Evolutionary conservation across 495 filamentous ascomycete species (phyloP).

Genomic region (Penicillium odoratum): DNA sequence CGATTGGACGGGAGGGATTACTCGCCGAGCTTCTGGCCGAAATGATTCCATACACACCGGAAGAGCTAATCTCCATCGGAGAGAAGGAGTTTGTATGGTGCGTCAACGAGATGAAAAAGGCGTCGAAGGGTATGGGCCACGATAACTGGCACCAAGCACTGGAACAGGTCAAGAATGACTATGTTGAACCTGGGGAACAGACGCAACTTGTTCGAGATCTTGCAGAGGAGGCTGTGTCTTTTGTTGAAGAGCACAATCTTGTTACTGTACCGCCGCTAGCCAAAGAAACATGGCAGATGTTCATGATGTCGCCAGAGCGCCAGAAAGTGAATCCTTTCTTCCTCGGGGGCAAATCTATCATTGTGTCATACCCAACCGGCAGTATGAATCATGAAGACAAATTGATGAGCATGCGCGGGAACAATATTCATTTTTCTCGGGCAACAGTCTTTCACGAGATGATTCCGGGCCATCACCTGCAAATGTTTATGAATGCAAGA

Average conservation of each 20-base stretch:
- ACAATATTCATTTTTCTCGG: constrained; percentile 52
- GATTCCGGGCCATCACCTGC: constrained; percentile 55
- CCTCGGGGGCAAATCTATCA: constrained; percentile 47
- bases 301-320: constrained; percentile 48
- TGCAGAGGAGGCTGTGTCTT: constrained; percentile 18
- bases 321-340: constrained; percentile 56
- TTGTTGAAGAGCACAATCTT: constrained; percentile 40
- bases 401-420: constrained; percentile 54
- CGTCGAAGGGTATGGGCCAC: constrained; percentile 23
- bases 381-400: constrained; percentile 50
- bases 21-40: constrained; percentile 22
- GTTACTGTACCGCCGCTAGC: constrained; percentile 52
- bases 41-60: constrained; percentile 35
- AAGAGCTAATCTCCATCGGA: constrained; percentile 50
- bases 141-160: constrained; percentile 48
- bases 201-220: constrained; percentile 43
- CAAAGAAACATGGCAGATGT: constrained; percentile 50
- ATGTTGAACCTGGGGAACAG: constrained; percentile 50
- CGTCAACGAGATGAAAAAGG: constrained; percentile 25
- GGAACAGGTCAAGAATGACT: constrained; percentile 52
- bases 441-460: constrained; percentile 57
- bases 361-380: constrained; percentile 50
- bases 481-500: constrained; percentile 43
- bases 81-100: constrained; percentile 28
- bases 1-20: constrained; percentile 47